Conservation (phyloP, 257 asterid genomes). For the Henckelia pumila region DNA sequence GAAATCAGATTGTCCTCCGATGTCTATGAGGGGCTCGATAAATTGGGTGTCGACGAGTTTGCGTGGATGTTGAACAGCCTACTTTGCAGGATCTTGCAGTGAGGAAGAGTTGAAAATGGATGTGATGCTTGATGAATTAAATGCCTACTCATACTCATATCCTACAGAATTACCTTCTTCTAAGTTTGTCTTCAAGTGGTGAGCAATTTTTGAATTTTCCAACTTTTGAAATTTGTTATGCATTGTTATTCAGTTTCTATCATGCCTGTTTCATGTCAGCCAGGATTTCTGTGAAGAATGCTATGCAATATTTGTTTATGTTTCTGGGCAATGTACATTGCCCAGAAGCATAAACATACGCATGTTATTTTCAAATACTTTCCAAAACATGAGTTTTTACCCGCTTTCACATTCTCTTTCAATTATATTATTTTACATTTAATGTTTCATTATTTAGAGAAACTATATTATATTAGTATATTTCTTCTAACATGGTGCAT, state of each 20-base stretch:
- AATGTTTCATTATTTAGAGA: too few species aligned
- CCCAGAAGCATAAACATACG: too few species aligned
- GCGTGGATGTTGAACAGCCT: slow-evolving; percentile 21
- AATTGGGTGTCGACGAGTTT: slow-evolving; percentile 12
- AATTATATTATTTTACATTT: too few species aligned
- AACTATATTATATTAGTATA: too few species aligned
- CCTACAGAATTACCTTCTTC: slow-evolving; percentile 63
- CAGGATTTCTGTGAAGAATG: background rate
- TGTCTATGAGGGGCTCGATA: slow-evolving; percentile 20
- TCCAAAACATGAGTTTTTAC: too few species aligned
- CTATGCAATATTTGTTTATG: too few species aligned
- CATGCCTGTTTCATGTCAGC: background rate
- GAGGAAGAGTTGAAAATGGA: slow-evolving; percentile 70
- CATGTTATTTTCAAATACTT: too few species aligned
- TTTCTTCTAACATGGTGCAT: too few species aligned
- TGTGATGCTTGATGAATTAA: slow-evolving; percentile 60
- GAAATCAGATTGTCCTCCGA: slow-evolving; percentile 4
- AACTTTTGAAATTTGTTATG: background rate
- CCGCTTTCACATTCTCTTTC: background rate
- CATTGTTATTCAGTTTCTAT: slow-evolving; percentile 2
- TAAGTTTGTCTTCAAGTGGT: slow-evolving; percentile 84
- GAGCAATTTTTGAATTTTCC: slow-evolving; percentile 21
- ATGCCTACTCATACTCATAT: slow-evolving; percentile 80
- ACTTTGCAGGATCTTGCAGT: slow-evolving; percentile 47
- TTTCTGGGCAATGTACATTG: too few species aligned